A percentile compares a stretch with the other conserved stretches of the same genome.
Evolutionary conservation across 768 basidiomycete genomes (phyloP).

Genomic region (Podaxis sp.): DNA sequence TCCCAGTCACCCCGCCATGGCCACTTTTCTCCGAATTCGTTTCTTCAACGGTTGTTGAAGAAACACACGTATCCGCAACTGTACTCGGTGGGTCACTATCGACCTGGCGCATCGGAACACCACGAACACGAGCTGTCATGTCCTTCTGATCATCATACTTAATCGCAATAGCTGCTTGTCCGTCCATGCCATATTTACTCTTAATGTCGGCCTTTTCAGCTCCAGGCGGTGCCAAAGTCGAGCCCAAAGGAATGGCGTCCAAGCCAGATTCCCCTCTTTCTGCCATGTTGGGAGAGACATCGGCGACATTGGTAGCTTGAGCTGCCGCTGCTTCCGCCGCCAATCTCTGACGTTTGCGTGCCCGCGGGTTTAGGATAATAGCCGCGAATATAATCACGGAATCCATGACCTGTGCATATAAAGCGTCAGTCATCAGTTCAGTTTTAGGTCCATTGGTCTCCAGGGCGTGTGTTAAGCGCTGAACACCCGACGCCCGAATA

Average conservation of each 20-base stretch:
- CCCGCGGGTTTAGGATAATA: conserved; percentile 60
- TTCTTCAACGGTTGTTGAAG: not conserved
- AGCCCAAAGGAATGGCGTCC: too few species aligned
- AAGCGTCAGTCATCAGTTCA: not conserved
- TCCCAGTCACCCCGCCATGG: not conserved
- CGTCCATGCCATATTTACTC: not conserved
- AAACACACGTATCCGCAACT: not conserved
- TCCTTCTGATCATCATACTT: not conserved
- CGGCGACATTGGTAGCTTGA: not conserved
- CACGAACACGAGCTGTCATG: not conserved
- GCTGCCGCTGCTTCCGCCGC: conserved; percentile 13
- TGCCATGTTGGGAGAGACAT: not conserved
- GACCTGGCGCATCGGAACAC: not conserved
- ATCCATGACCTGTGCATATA: conserved; percentile 48
- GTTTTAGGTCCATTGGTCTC: not conserved
- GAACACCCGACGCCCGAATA: not conserved
- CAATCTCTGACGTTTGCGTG: conserved; percentile 29
- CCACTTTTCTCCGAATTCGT: not conserved
- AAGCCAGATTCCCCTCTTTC: not conserved
- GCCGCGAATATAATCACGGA: conserved; percentile 55
- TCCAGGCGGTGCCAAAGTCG: too few species aligned
- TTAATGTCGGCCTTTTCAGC: not conserved
- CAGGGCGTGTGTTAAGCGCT: not conserved
- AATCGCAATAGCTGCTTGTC: not conserved
- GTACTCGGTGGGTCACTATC: not conserved